phyloP scores from a whole-genome alignment of 2,329 filamentous ascomycete genomes.

The Aureobasidium sp. region DNA sequence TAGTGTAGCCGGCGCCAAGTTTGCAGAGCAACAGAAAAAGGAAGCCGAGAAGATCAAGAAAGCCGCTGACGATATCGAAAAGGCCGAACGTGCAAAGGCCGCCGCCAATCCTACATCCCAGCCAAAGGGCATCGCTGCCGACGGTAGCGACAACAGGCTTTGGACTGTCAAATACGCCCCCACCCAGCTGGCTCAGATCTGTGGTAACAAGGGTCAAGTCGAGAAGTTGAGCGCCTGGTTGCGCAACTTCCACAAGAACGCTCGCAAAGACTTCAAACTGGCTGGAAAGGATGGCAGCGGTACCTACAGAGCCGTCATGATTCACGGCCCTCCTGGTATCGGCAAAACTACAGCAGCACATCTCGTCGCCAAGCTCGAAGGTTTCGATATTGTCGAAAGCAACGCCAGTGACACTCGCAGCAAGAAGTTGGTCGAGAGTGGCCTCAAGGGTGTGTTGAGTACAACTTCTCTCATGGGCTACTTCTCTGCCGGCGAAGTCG shows the following conservation, averaged over 20 bases:
- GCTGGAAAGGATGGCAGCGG: constrained; percentile 80
- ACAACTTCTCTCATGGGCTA: constrained; percentile 89
- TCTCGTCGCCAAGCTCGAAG: constrained; percentile 83
- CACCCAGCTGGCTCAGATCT: constrained; percentile 76
- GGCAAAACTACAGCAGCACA: constrained; percentile 97
- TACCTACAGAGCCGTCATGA: constrained; percentile 78
- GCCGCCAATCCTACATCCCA: constrained; percentile 35
- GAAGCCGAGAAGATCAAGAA: constrained; percentile 77
- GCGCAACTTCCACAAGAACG: constrained; percentile 68
- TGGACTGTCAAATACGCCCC: constrained; percentile 97
- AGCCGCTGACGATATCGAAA: constrained; percentile 79
- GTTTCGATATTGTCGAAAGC: constrained; percentile 87
- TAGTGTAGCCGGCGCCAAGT: constrained; percentile 79
- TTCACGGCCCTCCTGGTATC: constrained; percentile 91
- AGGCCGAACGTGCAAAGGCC: constrained; percentile 59
- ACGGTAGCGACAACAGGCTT: constrained; percentile 54
- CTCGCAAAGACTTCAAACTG: constrained; percentile 74
- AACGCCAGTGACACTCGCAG: constrained; percentile 95
- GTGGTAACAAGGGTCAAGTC: constrained; percentile 85
- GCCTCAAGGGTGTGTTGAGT: constrained; percentile 83
- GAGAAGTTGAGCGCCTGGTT: constrained; percentile 89
- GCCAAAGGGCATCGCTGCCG: constrained; percentile 23
- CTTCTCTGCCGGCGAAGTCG: constrained; percentile 78
- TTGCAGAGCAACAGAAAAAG: constrained; percentile 73
- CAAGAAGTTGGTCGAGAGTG: constrained; percentile 88